Evolutionary conservation across 495 filamentous ascomycete genomes (phyloP).

Genomic region (Darksidea phi): DNA sequence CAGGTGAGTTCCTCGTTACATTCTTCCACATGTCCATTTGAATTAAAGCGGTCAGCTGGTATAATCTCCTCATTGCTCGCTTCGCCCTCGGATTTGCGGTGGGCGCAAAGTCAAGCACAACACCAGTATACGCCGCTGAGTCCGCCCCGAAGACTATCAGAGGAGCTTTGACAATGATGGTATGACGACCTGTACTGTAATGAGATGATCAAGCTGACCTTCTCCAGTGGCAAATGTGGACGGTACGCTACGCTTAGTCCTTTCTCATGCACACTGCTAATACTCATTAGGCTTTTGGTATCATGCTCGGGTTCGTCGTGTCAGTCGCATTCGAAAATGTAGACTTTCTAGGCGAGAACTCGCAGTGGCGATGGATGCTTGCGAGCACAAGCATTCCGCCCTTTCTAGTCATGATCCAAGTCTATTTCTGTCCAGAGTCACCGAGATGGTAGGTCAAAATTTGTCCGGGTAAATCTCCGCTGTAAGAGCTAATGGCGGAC

Average conservation of each 20-base stretch:
- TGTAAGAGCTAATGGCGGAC: neutral
- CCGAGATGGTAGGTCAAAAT: conserved; percentile 46
- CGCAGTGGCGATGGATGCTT: conserved; percentile 59
- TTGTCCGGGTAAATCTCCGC: neutral
- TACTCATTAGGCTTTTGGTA: conserved; percentile 39
- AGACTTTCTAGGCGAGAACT: neutral
- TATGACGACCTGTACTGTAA: too few relatives aligned
- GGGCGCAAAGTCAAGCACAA: conserved; percentile 17
- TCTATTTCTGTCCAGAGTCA: conserved; percentile 49
- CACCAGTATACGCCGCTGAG: conserved; percentile 28
- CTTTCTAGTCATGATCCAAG: conserved; percentile 21
- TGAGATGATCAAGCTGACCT: too few relatives aligned
- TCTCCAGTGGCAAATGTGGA: conserved; percentile 39
- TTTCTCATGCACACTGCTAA: too few relatives aligned
- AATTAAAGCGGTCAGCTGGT: neutral
- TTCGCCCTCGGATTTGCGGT: conserved; percentile 21
- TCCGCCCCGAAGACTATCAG: conserved; percentile 24
- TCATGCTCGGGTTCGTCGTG: conserved; percentile 27
- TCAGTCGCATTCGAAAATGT: conserved; percentile 37
- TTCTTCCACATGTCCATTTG: neutral
- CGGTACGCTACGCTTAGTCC: neutral
- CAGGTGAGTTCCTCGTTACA: neutral
- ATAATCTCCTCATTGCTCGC: conserved; percentile 15
- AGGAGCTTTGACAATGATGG: conserved; percentile 36
- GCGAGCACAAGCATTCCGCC: conserved; percentile 49